A percentile compares a stretch with the other conserved stretches of the same genome.
These are phyloP conservation scores for Acanthochlamys bracteata DNA, from an alignment of 106 monocot genomes.

Conservation along the genomic window DNA sequence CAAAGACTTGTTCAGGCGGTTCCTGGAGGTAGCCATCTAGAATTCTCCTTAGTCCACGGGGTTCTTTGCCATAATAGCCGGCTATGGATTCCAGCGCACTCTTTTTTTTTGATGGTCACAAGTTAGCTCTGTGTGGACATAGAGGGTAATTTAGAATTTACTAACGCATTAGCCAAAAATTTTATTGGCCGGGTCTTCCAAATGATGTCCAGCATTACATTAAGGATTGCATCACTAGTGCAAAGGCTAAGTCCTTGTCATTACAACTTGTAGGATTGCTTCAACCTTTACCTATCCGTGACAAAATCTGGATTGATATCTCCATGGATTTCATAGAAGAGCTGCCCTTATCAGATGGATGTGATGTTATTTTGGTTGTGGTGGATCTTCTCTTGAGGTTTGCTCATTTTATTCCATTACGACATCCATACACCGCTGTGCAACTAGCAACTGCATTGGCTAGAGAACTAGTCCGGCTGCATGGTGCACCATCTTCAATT, in stretches of 20 bases:
- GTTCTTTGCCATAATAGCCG: background rate
- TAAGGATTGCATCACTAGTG: background rate
- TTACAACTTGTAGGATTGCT: background rate
- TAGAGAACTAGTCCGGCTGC: conserved; percentile 4
- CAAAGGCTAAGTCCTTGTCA: background rate
- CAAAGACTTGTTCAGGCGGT: too few relatives aligned
- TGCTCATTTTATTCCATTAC: conserved; percentile 5
- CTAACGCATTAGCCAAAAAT: background rate
- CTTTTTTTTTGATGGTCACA: background rate
- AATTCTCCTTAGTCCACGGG: too few relatives aligned
- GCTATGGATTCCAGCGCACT: background rate
- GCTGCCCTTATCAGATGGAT: background rate
- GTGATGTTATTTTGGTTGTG: conserved; percentile 3
- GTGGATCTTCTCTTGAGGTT: conserved; percentile 9
- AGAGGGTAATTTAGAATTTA: background rate
- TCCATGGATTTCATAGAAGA: conserved; percentile 21
- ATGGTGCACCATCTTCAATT: conserved; percentile 14
- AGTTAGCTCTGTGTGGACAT: background rate
- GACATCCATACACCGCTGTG: conserved; percentile 2
- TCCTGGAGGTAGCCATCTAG: too few relatives aligned
- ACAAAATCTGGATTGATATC: conserved; percentile 2
- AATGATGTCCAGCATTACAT: background rate
- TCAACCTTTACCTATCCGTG: conserved; percentile 11
- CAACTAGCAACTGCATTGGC: conserved; percentile 6
- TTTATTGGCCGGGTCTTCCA: conserved; percentile 8